phyloP scores from a whole-genome alignment of 2,329 filamentous ascomycete genomes.

The Ophiosphaerella herpotricha region DNA sequence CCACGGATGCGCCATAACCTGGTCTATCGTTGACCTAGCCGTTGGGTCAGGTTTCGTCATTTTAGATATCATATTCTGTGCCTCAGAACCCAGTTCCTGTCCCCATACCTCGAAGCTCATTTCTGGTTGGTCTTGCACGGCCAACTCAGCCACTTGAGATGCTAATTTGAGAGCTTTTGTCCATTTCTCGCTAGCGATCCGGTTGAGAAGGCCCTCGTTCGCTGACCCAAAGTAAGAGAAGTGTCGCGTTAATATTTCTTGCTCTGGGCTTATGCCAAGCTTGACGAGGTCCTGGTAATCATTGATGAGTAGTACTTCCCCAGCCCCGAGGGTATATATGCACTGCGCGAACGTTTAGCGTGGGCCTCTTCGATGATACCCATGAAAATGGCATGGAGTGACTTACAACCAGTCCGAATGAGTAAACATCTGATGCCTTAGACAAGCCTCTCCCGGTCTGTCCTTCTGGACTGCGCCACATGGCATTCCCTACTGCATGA shows the following conservation, averaged over 20 bases:
- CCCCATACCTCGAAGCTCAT: slow-evolving; percentile 37
- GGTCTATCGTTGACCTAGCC: slow-evolving; percentile 38
- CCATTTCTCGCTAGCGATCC: slow-evolving; percentile 33
- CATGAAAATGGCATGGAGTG: background rate
- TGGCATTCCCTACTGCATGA: slow-evolving; percentile 45
- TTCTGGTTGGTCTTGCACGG: slow-evolving; percentile 31
- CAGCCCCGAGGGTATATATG: slow-evolving; percentile 41
- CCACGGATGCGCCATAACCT: slow-evolving; percentile 41
- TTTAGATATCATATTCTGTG: slow-evolving; percentile 40
- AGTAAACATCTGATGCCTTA: slow-evolving; percentile 47
- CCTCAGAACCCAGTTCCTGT: slow-evolving; percentile 29
- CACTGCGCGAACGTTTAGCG: slow-evolving; percentile 26
- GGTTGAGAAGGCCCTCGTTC: slow-evolving; percentile 31
- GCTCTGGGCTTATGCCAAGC: slow-evolving; percentile 16
- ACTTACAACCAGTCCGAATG: slow-evolving; percentile 47
- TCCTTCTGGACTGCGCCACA: slow-evolving; percentile 50
- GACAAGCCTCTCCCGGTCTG: slow-evolving; percentile 41
- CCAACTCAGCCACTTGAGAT: slow-evolving; percentile 28
- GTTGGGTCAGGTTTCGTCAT: slow-evolving; percentile 43
- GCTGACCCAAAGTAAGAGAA: background rate
- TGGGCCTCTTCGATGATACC: no score
- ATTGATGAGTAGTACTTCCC: slow-evolving; percentile 37
- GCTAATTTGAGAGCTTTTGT: slow-evolving; percentile 26
- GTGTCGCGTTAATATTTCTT: background rate
- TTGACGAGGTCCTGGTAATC: slow-evolving; percentile 38